Conservation (phyloP, 1,284 basidiomycete genomes). For the Ganoderma lingzhi region DNA sequence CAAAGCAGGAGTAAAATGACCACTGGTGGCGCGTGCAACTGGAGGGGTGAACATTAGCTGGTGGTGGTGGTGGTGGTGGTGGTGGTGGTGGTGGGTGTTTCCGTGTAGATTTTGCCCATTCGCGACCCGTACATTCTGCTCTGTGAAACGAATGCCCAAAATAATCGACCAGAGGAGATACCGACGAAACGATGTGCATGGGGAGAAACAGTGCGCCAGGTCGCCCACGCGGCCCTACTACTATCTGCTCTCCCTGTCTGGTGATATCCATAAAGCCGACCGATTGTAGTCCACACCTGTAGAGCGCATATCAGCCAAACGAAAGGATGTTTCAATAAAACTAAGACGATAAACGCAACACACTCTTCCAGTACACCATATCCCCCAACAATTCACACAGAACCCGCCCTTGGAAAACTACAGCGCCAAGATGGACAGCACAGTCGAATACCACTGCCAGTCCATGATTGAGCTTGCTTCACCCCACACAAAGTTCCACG, state of each 20-base stretch:
- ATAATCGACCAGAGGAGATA: slow-evolving; percentile 20
- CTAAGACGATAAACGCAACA: slow-evolving; percentile 33
- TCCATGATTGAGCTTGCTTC: slow-evolving; percentile 95
- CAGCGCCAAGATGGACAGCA: slow-evolving; percentile 86
- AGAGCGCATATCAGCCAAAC: too few relatives aligned
- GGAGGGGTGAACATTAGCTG: too few relatives aligned
- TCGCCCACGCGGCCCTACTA: slow-evolving; percentile 15
- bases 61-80: too few relatives aligned
- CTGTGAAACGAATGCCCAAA: slow-evolving; percentile 29
- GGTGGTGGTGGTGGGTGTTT: too few relatives aligned
- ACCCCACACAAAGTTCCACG: slow-evolving; percentile 90
- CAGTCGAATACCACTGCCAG: slow-evolving; percentile 83
- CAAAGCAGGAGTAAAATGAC: too few relatives aligned
- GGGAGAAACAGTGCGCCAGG: not conserved
- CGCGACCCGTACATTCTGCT: slow-evolving; percentile 28
- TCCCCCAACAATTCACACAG: slow-evolving; percentile 88
- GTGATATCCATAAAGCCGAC: slow-evolving; percentile 25
- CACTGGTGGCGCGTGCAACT: too few relatives aligned
- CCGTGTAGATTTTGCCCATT: slow-evolving; percentile 17
- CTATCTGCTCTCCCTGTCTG: slow-evolving; percentile 27
- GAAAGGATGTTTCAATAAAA: not conserved
- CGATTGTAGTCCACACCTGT: slow-evolving; percentile 33
- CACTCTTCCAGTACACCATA: slow-evolving; percentile 66
- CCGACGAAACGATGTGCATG: not conserved
- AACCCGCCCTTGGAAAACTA: slow-evolving; percentile 78